A percentile compares a stretch with the other conserved stretches of the same genome.
Evolutionary conservation across 768 basidiomycete genomes (phyloP).

Genomic region (Podaxis rugospora): DNA sequence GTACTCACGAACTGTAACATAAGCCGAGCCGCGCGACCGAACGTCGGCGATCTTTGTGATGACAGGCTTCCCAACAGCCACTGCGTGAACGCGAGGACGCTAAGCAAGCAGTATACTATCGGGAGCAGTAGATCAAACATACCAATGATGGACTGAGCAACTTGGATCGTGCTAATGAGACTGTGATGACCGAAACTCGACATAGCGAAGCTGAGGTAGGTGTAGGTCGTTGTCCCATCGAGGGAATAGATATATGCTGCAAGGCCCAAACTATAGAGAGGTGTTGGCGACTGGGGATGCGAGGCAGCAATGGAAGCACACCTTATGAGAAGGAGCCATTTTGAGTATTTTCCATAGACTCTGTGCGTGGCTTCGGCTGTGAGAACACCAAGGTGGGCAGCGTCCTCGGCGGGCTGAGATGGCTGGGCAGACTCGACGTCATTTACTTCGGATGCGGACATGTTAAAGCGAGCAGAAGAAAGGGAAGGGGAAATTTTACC

Average conservation of each 20-base stretch:
- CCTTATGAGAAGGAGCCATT: constrained; percentile 61
- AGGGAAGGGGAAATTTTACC: too few species aligned
- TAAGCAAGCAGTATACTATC: neutral
- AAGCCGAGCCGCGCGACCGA: constrained; percentile 61
- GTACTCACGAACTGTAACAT: constrained; percentile 49
- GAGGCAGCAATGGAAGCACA: constrained; percentile 20
- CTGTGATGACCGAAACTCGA: constrained; percentile 51
- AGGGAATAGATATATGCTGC: constrained; percentile 77
- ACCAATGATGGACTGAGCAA: constrained; percentile 54
- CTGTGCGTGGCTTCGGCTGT: constrained; percentile 47
- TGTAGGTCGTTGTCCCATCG: constrained; percentile 64
- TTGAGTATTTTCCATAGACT: constrained; percentile 49
- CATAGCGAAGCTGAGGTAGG: constrained; percentile 56
- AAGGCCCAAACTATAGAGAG: constrained; percentile 44
- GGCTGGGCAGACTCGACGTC: too few species aligned
- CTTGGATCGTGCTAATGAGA: constrained; percentile 50
- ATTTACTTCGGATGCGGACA: too few species aligned
- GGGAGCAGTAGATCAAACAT: constrained; percentile 13
- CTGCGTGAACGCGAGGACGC: constrained; percentile 12
- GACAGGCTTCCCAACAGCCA: constrained; percentile 56
- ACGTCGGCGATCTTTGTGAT: constrained; percentile 75
- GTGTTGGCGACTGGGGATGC: neutral
- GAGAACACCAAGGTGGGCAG: too few species aligned
- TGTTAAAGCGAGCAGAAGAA: too few species aligned
- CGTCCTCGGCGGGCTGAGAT: too few species aligned